Base-by-base conservation (phyloP, 148 eudicot species). In the Polygonum aviculare region DNA sequence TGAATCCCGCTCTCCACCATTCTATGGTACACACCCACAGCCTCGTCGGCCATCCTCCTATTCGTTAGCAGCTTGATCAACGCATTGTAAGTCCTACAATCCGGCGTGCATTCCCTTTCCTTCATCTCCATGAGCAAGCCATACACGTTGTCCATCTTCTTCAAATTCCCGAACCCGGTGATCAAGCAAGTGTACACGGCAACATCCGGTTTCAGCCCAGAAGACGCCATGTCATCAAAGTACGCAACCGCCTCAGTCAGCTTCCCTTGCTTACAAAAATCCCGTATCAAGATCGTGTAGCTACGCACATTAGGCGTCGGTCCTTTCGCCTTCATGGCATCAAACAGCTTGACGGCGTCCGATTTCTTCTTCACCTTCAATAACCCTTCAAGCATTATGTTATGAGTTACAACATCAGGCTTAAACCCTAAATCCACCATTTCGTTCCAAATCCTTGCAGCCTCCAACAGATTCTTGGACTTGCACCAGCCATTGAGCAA, bases 311-410 rank as follows among this genome's bases (percentile, higher is more conserved):
- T 87, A 12, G 97, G 97, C 19, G 82, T 19, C 31, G 97, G 98
- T 21, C 98, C 98, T 77, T 95, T 95, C 7, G 86, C 82, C 80
- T 85, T 90, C 98, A 94, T 94, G 63, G 90, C 85, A 82, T 85
- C 90, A 47, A 94, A 86, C 81, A 94, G 78, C 85, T 94, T 90
- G 63, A 89, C 81, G 12, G 97, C 96, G 87, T 90, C 94, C 0
- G 91, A 89, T 74, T 78, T 81, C 80, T 85, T 90, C n/a, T 84
- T 81, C 69, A 87, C 78, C 84, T 77, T 26, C 31, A 26, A 26
- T 26, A 26, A 1, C 31, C 31, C 31, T 26, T 89, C 94, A 51
- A 95, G 87, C 98, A 94, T 86, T 54, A 81, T 89, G 72, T 94
- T 87, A 75, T 94, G 92, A 44, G 93, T 84, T 36, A 90, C 82